Evolutionary conservation across 495 filamentous ascomycete genomes (phyloP), one percentile per base, ranked within the genome.

Genomic region (Polyplosphaeria fusca): DNA sequence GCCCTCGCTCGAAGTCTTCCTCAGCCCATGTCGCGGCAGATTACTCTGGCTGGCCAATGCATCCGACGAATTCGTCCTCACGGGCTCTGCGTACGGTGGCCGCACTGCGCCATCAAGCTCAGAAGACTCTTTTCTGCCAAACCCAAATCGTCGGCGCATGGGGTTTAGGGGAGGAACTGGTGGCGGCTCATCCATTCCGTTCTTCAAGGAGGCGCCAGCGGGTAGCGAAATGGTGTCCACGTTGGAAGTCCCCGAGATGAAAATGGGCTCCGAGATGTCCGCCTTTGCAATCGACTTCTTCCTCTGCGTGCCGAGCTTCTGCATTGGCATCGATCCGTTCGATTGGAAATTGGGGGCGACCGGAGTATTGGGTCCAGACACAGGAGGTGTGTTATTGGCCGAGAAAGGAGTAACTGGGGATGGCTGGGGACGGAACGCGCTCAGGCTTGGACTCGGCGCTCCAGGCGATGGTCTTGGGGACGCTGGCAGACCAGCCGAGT

Each of bases 211-310:
- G 2, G 72, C 70, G 12, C 72, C 72, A 41, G 67, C 49, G 9
- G 71, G 72, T 9, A 76, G 67, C 26, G 70, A 63, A 23, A 76
- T 57, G 1, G 70, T 73, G 56, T 74, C 73, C 20, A 93, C 79
- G 39, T 83, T 84, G 9, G 85, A 89, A 7, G 88, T 93, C 19
- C 79, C 81, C 28, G 82, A 87, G n/a, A 92, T 70, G 52, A 95
- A 86, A 0, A 79, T 87, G 0, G 90, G 90, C 60, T 93, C 90
- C 2, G 88, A 92, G 35, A 96, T 94, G 24, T 86, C 81, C 28
- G 78, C 73, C 65, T 92, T 90, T 63, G 82, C 84, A 43, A 93
- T 74, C 0, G 79, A 74, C 32, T 81, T 81, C 74, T 89, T 93
- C 50, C 69, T 75, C 20, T 27, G 67, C 22, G 69, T 63, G 64